phyloP scores from a whole-genome alignment of 2,329 filamentous ascomycete species.

The Dothiorella sarmentorum region DNA sequence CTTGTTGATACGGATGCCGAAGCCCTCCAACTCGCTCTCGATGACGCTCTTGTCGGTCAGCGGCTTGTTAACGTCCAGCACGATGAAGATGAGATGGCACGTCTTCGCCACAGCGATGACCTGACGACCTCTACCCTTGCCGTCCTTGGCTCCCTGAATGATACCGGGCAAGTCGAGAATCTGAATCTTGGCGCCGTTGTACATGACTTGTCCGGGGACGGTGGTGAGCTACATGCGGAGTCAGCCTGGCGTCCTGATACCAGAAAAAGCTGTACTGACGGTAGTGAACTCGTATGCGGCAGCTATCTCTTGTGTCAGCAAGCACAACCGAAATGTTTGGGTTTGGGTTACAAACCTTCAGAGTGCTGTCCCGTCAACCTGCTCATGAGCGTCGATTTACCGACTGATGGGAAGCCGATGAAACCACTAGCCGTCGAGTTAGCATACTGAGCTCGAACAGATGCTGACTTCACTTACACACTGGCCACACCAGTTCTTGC shows the following conservation, averaged over 20 bases:
- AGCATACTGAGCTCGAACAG: constrained; percentile 14
- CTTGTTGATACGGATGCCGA: constrained; percentile 98
- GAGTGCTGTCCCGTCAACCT: constrained; percentile 93
- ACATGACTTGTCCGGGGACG: constrained; percentile 90
- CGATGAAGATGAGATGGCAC: constrained; percentile 97
- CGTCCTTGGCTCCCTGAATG: constrained; percentile 97
- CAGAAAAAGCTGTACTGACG: constrained; percentile 21
- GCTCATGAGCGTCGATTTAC: constrained; percentile 97
- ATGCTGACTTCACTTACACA: constrained; percentile 52
- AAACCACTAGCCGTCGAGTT: constrained; percentile 59
- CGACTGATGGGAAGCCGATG: constrained; percentile 96
- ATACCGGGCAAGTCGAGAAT: constrained; percentile 99
- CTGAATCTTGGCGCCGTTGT: constrained; percentile 96
- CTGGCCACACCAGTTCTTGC: constrained; percentile 95
- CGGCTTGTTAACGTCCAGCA: constrained; percentile 97
- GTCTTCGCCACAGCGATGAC: constrained; percentile 99
- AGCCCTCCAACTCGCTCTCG: constrained; percentile 91
- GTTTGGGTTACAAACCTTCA: constrained; percentile 51
- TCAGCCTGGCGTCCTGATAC: constrained; percentile 10
- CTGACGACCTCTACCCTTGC: constrained; percentile 93
- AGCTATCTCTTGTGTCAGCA: constrained; percentile 42
- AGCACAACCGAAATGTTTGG: constrained; percentile 20
- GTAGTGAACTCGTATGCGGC: constrained; percentile 99
- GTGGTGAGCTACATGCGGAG: constrained; percentile 63
- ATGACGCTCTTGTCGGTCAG: constrained; percentile 96